Conservation (phyloP, 768 basidiomycete species). For the Tulasnella sp. region DNA sequence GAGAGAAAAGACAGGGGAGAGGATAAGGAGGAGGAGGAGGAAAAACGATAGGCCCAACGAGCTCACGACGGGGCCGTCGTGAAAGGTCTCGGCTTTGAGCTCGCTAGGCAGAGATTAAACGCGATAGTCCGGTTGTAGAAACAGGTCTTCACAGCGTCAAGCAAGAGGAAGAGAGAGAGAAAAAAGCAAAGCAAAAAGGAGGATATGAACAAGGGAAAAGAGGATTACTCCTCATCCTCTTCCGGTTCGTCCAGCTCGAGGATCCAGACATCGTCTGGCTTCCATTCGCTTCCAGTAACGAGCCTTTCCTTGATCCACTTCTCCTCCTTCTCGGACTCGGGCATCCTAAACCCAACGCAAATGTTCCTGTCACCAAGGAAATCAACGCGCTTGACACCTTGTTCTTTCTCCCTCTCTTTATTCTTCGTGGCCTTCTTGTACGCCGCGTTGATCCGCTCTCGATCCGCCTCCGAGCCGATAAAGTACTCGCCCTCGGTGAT, state of each 20-base stretch:
- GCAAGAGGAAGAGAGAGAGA: not conserved
- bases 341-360: not conserved
- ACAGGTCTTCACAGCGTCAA: not conserved
- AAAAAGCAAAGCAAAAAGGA: not conserved
- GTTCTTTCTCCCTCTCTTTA: not conserved
- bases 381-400: not conserved
- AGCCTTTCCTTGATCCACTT: not conserved
- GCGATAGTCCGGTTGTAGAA: not conserved
- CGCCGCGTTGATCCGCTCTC: not conserved
- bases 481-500: conserved; percentile 6
- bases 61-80: not conserved
- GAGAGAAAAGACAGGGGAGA: not conserved
- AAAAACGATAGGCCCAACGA: not conserved
- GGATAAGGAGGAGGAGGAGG: not conserved
- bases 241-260: not conserved
- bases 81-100: not conserved
- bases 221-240: not conserved
- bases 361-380: not conserved
- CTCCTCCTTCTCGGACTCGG: not conserved
- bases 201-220: not conserved
- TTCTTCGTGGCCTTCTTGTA: not conserved
- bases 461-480: not conserved
- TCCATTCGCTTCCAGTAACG: not conserved
- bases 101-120: not conserved
- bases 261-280: not conserved